Base-by-base conservation (phyloP, 176 grass and related monocot species). In the Oryza meridionalis region DNA sequence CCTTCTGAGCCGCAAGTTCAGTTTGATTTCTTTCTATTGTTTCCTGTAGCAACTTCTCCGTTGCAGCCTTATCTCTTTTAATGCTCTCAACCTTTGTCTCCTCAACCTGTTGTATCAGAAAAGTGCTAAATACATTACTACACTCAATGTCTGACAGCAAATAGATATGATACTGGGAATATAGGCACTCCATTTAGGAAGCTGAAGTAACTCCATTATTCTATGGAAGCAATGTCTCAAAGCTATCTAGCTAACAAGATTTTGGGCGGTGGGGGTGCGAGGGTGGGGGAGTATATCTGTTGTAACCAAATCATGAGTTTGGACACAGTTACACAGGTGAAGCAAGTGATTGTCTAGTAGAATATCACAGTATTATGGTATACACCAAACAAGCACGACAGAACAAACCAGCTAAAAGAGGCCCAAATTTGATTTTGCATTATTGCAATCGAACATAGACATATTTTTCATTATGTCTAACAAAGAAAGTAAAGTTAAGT, bases 11-110 rank as follows among this genome's bases (percentile, higher is more conserved):
- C 61, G 86, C 76, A 85, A 99, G 90, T 75, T 99, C 97, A 44
- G 88, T 81, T 93, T 96, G 97, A 78, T 99, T 99, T 87, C 90
- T 92, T 89, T 99, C 97, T 85, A 99, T 94, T 49, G 97, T 96
- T 90, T 99, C 97, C 90, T 99, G 97, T 83, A 99, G 83, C 73
- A 99, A 79, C 75, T 96, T 99, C 62, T 99, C 97, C 65, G 93
- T 99, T 50, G 88, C 78, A 49, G 91, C 81, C 88, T 99, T 99
- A 65, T 99, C 97, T 89, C 93, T 90, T 81, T 92, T 99, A 72
- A 89, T 91, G 86, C 97, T 99, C 76, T 99, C 97, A 71, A 96
- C 97, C 82, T 99, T 99, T 40, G 97, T 83, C 90, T 96, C 97
- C 84, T 99, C 97, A 70, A 96, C 91, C 97, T 99, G 86, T 12